A percentile compares a stretch with the other conserved stretches of the same genome.
phyloP scores from a whole-genome alignment of 768 basidiomycete species.

The Termitomyces sp. region DNA sequence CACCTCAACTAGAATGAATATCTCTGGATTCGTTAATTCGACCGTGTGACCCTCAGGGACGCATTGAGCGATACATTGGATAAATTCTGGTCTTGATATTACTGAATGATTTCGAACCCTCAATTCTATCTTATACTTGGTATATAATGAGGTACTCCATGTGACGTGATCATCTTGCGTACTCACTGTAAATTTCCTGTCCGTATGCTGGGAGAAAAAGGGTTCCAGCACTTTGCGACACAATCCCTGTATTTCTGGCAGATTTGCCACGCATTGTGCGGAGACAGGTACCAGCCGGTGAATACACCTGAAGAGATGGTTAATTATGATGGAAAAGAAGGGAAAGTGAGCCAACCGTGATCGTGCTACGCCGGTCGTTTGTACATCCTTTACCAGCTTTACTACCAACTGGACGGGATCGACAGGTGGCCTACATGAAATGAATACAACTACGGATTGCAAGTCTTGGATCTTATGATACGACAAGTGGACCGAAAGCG shows the following conservation, averaged over 20 bases:
- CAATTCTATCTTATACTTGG: slow-evolving; percentile 78
- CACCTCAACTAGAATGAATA: slow-evolving; percentile 75
- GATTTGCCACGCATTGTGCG: slow-evolving; percentile 60
- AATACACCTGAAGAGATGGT: slow-evolving; percentile 40
- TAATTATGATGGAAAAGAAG: background rate
- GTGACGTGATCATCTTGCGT: background rate
- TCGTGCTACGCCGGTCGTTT: slow-evolving; percentile 54
- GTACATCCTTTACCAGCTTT: slow-evolving; percentile 57
- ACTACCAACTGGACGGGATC: slow-evolving; percentile 69
- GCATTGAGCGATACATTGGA: slow-evolving; percentile 65
- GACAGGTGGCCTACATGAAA: slow-evolving; percentile 73
- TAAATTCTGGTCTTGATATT: slow-evolving; percentile 50
- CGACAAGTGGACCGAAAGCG: slow-evolving; percentile 8
- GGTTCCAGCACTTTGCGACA: slow-evolving; percentile 48
- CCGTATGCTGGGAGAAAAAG: slow-evolving; percentile 44
- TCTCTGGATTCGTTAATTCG: slow-evolving; percentile 59
- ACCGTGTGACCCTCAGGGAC: slow-evolving; percentile 67
- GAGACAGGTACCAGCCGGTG: slow-evolving; percentile 71
- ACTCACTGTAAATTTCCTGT: slow-evolving; percentile 43
- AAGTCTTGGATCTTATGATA: background rate
- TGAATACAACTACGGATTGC: slow-evolving; percentile 62
- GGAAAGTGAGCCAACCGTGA: slow-evolving; percentile 44
- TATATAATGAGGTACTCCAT: background rate
- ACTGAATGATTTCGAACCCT: slow-evolving; percentile 74
- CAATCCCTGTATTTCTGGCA: slow-evolving; percentile 61